Base-by-base conservation (phyloP, 441 rosid genomes). In the Pelargonium australe region DNA sequence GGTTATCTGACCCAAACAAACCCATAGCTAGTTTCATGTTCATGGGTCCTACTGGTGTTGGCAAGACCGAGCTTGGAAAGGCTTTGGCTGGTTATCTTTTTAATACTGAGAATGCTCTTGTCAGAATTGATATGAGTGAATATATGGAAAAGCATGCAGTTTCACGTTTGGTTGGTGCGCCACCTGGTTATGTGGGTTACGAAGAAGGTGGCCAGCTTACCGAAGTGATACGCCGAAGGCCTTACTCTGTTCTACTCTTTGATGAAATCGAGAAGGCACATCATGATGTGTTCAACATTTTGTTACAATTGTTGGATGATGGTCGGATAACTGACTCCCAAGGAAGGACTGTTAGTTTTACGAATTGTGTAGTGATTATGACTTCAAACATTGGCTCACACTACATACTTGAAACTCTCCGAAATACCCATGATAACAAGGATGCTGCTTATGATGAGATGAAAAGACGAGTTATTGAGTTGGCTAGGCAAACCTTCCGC, bases 31-130 rank as follows among this genome's bases (percentile, higher is more conserved):
- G 98, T 80, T 92, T 95, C 87, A 92, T 95, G 77, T 95, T 95
- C 82, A 90, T 98, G 65, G 99, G 99, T 67, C 99, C 99, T 60
- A 95, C 99, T 45, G 99, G 99, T 82, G 99, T 95, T 3, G 99
- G 99, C 17, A 95, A 95, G 79, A 90, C 99, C 17, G 99, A 95
- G 72, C 87, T 95, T 68, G 99, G 98, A 4, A 95, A 92, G 76
- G 88, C 98, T 58, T 82, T 95, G 20, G 98, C 99, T 65, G 91
- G 97, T 69, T 92, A 89, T 81, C 90, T 90, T 78, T 95, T 92
- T 37, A 98, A 98, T 8, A 92, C 99, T 12, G 98, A 92, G 76
- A 98, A 95, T 75, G 89, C 99, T 63, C 92, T 95, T 98, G 87
- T 95, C 64, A 81, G 99, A 34, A 95, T 95, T 4, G 99, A 95